A percentile compares a stretch with the other conserved stretches of the same genome.
phyloP scores from a whole-genome alignment of 176 grass and related monocot genomes.

The Guadua angustifolia region DNA sequence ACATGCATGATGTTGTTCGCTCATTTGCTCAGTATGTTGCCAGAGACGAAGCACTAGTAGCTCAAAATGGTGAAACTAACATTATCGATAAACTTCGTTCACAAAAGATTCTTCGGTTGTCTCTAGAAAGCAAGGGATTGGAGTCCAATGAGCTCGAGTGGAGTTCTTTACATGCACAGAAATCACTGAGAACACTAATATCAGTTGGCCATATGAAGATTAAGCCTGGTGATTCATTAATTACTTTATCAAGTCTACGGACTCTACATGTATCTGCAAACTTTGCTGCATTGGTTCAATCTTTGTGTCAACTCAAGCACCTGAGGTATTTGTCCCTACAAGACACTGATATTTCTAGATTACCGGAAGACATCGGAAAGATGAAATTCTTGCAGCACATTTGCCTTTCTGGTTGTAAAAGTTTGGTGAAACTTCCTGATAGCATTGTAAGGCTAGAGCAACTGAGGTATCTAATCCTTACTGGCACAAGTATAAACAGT shows the following conservation, averaged over 20 bases:
- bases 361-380: conserved; percentile 4
- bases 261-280: not conserved
- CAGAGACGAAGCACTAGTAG: not conserved
- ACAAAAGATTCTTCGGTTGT: not conserved
- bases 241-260: not conserved
- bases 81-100: not conserved
- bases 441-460: not conserved
- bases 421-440: not conserved
- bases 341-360: not conserved
- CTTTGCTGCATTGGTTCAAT: not conserved
- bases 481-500: not conserved
- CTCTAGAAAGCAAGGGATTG: not conserved
- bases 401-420: not conserved
- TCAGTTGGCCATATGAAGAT: no score
- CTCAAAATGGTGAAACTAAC: not conserved
- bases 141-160: not conserved
- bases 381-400: conserved; percentile 45
- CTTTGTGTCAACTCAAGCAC: conserved; percentile 36
- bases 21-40: no score
- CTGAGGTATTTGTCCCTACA: conserved; percentile 37
- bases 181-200: no score
- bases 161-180: no score
- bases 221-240: no score
- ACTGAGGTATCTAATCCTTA: conserved; percentile 3
- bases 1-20: no score